These are phyloP conservation scores for Thecaphora thlaspeos DNA, from an alignment of 1,284 basidiomycete species.

Conservation along the genomic window DNA sequence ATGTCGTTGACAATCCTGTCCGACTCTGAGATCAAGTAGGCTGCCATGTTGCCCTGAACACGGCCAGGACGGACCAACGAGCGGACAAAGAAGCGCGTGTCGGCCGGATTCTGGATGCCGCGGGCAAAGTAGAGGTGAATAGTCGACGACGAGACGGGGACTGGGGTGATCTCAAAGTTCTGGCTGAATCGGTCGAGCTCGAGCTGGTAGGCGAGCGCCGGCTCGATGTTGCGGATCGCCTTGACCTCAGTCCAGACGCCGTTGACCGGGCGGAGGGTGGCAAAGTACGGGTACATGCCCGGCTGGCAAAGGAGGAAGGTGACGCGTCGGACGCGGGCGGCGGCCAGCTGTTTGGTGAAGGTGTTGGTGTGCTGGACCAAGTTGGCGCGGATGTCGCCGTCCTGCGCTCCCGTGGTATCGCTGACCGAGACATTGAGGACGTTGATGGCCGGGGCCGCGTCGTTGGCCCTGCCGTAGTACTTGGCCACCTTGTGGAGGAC, in stretches of 20 bases:
- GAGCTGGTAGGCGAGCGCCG: conserved; percentile 95
- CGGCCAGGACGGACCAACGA: conserved; percentile 93
- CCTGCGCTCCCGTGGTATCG: conserved; percentile 72
- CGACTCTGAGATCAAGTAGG: conserved; percentile 97
- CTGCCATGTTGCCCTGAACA: conserved; percentile 84
- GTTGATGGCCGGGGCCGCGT: conserved; percentile 40
- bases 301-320: conserved; percentile 89
- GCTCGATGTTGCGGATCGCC: conserved; percentile 96
- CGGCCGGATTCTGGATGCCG: conserved; percentile 91
- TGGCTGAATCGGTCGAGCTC: conserved; percentile 87
- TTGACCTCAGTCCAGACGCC: conserved; percentile 88
- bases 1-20: conserved; percentile 93
- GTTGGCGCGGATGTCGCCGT: conserved; percentile 75
- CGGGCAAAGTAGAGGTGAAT: conserved; percentile 80
- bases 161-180: conserved; percentile 90
- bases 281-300: conserved; percentile 90
- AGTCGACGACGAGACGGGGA: conserved; percentile 72
- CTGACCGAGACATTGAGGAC: conserved; percentile 75
- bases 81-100: conserved; percentile 95
- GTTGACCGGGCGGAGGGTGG: conserved; percentile 73
- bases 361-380: conserved; percentile 75
- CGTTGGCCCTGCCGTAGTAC: conserved; percentile 34
- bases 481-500: conserved; percentile 46
- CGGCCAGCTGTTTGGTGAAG: conserved; percentile 67
- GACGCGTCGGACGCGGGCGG: conserved; percentile 83